phyloP scores from a whole-genome alignment of 257 asterid species.

The Solanum dulcamara region DNA sequence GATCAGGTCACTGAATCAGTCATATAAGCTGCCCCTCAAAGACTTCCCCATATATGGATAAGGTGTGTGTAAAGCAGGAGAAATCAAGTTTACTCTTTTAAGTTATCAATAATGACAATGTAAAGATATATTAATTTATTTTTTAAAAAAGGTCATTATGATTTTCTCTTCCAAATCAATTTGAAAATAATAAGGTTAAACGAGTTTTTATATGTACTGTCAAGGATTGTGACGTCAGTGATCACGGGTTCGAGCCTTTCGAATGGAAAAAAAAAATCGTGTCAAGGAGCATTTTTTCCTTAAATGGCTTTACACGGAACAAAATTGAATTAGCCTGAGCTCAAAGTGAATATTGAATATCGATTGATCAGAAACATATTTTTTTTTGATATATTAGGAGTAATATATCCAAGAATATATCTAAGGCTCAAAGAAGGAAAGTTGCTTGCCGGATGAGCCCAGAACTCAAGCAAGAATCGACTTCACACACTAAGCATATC shows the following conservation, averaged over 20 bases:
- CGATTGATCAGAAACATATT: not conserved
- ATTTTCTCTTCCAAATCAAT: not conserved
- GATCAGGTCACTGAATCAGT: not conserved
- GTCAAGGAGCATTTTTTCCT: not conserved
- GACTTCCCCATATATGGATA: not conserved
- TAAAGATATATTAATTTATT: not conserved
- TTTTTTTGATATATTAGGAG: no score
- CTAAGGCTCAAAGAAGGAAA: no score
- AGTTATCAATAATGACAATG: not conserved
- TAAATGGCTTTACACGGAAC: not conserved
- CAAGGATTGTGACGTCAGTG: not conserved
- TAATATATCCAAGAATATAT: no score
- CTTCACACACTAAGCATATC: no score
- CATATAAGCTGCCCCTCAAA: not conserved
- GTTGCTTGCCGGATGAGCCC: no score
- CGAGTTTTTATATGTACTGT: not conserved
- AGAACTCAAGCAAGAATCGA: no score
- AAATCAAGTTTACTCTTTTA: not conserved
- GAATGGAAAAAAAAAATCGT: not conserved
- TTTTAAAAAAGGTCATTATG: not conserved
- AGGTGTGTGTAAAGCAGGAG: not conserved
- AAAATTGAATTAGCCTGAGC: not conserved
- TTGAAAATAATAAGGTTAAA: not conserved
- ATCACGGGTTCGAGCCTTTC: not conserved
- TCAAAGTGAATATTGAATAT: not conserved